A percentile compares a stretch with the other conserved stretches of the same genome.
These are phyloP conservation scores for Chlamydomonas schloesseri DNA, from an alignment of 139 green algal genomes.

Conservation along the genomic window DNA sequence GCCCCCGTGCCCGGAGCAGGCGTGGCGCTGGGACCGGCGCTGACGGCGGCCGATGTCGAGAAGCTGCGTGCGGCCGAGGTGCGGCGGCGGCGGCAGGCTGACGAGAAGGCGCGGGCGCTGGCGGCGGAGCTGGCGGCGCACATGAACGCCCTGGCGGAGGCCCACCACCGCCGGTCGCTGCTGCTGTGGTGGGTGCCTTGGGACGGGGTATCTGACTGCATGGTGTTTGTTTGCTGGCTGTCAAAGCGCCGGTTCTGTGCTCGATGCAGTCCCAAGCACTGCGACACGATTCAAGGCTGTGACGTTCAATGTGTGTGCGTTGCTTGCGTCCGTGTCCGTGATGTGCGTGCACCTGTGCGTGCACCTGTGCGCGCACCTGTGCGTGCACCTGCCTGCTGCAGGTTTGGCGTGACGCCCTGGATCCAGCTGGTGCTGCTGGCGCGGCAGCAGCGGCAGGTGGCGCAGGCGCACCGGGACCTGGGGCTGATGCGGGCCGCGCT, in stretches of 20 bases:
- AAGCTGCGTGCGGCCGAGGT: conserved; percentile 27
- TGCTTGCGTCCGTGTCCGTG: no score
- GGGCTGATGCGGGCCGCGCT: not conserved
- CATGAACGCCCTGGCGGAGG: conserved; percentile 1
- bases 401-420: conserved; percentile 23
- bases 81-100: conserved; percentile 4
- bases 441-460: not conserved
- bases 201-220: no score
- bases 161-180: conserved; percentile 3
- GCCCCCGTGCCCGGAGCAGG: not conserved
- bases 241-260: no score
- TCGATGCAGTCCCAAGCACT: no score
- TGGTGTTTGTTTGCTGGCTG: no score
- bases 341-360: no score
- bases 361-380: no score
- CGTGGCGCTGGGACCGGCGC: not conserved
- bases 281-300: no score
- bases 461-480: not conserved
- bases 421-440: not conserved
- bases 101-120: conserved; percentile 5
- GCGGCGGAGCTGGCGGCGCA: conserved; percentile 4
- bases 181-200: conserved; percentile 4
- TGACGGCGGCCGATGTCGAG: conserved; percentile 13
- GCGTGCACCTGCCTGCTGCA: no score
- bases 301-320: no score